Base-by-base conservation (phyloP, 2,329 filamentous ascomycete species). In the Colletotrichum tamarilloi region DNA sequence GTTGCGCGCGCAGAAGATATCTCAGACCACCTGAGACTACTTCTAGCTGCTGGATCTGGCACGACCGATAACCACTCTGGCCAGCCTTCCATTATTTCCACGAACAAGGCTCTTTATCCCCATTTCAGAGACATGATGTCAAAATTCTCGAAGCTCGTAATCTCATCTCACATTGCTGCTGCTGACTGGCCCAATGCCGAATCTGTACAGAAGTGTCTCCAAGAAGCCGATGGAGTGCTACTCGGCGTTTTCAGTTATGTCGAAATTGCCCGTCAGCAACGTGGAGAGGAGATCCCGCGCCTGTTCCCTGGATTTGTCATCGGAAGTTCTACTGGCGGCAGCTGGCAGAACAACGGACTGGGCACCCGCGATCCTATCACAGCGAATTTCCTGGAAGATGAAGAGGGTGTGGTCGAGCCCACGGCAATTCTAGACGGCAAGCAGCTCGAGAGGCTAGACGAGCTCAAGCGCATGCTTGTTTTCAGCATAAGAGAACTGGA, bases 121-220 rank as follows among this genome's bases (percentile, higher is more conserved):
- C 95, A 98, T 83, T 99, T 99, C 84, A 90, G 97, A 67, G 97
- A 98, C 81, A 98, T 98, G 92, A 99, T 99, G 97, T 98, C 97
- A 57, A 95, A 97, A 78, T 99, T 99, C 82, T 98, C 97, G n/a
- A 99, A 99, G 82, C 88, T 99, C 11, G 97, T 99, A 57, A 92
- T 99, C 62, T 99, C 97, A 3, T 98, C 97, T 16, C 97, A 99
- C 81, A 98, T 99, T 80, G 97, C 97, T 52, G 95, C 96, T 6
- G 94, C 96, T 42, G 97, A 99, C 84, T 98, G 95, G 91, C 95
- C 96, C 9, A 95, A 96, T 67, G 92, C 94, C 19, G 97, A 99
- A 82, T 97, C 96, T 0, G 94, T 96, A 74, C 93, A 97, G 67
- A 99, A 99, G 82, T 99, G 97, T 79, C 84, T 98, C 76, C 95